Percentiles rank a stretch among this genome's conserved stretches.
These are phyloP conservation scores for Cerioporus squamosus DNA, from an alignment of 1,284 basidiomycete species.

Conservation along the genomic window DNA sequence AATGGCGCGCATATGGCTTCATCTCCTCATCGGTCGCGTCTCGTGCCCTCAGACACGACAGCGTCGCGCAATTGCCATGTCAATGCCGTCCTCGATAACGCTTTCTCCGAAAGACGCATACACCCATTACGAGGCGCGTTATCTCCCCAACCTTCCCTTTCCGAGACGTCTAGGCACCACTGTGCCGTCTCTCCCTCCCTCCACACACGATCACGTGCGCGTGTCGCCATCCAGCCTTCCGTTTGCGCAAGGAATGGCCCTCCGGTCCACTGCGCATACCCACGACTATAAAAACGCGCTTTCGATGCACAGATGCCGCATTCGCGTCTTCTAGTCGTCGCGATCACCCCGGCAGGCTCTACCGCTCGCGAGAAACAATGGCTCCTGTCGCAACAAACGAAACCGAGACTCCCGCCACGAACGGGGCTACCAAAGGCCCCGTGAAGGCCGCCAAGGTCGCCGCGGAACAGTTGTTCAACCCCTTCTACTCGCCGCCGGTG, in stretches of 20 bases:
- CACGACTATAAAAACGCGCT: conserved; percentile 15
- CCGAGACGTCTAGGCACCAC: no score
- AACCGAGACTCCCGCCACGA: conserved; percentile 15
- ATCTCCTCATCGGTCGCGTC: neutral
- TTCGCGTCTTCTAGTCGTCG: neutral
- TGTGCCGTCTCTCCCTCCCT: neutral
- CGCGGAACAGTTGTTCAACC: conserved; percentile 49
- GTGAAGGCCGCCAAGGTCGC: conserved; percentile 19
- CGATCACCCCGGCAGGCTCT: neutral
- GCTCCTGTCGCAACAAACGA: conserved; percentile 48
- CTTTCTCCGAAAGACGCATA: no score
- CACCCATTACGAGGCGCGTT: no score
- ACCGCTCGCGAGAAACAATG: conserved; percentile 36
- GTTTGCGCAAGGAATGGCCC: conserved; percentile 17
- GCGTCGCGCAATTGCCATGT: conserved; percentile 2
- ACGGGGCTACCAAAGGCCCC: conserved; percentile 18
- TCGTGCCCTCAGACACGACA: neutral
- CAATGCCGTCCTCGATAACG: neutral
- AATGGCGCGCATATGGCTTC: neutral
- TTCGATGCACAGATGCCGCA: neutral
- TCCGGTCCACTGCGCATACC: neutral
- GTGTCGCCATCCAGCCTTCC: conserved; percentile 23
- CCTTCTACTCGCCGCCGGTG: conserved; percentile 67
- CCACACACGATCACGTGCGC: conserved; percentile 21
- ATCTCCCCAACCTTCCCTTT: no score